Evolutionary conservation across 176 grass and related monocot species (phyloP).

Genomic region (Coix lacrymajobi): DNA sequence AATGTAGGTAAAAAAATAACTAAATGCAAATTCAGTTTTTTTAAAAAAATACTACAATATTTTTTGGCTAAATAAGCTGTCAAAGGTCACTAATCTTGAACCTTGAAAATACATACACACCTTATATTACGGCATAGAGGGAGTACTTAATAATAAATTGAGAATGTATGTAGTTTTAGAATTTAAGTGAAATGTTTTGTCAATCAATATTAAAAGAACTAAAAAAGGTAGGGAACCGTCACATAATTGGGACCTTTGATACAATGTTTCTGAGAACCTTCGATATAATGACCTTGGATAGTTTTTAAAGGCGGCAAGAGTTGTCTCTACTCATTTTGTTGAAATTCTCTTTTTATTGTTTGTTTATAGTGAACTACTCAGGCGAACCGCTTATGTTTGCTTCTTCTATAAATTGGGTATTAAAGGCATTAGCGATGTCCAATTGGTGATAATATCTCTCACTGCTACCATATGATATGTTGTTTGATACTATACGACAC

Average conservation of each 20-base stretch:
- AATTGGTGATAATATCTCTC: conserved; percentile 42
- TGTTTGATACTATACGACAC: background rate
- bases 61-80: background rate
- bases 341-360: background rate
- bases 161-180: background rate
- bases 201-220: too few relatives aligned
- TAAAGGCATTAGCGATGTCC: conserved; percentile 65
- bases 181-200: too few relatives aligned
- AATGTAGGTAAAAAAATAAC: too few relatives aligned
- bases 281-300: background rate
- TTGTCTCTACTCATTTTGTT: background rate
- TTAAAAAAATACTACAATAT: background rate
- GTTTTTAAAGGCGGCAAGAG: too few relatives aligned
- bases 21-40: background rate
- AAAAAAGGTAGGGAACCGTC: background rate
- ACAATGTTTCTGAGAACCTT: background rate
- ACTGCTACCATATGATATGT: background rate
- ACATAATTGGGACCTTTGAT: background rate
- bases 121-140: background rate
- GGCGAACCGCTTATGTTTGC: conserved; percentile 44
- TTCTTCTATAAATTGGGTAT: conserved; percentile 82
- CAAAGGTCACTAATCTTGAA: background rate
- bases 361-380: conserved; percentile 50
- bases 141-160: background rate
- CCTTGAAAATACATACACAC: background rate